Percentiles rank a stretch among this genome's conserved stretches.
These are phyloP conservation scores for Catharanthus roseus DNA, from an alignment of 257 asterid species.

Conservation along the genomic window DNA sequence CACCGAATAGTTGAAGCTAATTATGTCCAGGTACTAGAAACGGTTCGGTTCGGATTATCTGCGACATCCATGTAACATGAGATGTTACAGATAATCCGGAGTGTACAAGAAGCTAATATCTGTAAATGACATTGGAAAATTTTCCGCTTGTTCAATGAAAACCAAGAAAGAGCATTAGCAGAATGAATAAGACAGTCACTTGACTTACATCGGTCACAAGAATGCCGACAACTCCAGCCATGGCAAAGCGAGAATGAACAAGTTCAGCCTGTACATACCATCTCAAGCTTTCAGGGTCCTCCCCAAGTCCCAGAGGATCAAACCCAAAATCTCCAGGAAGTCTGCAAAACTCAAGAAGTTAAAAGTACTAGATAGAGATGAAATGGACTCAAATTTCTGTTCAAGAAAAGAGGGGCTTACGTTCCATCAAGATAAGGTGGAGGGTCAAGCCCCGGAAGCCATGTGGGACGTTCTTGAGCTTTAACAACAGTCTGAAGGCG, in stretches of 20 bases:
- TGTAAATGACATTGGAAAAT: neutral
- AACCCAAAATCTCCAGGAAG: constrained; percentile 87
- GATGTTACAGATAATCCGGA: no score
- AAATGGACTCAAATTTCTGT: neutral
- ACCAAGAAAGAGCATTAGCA: neutral
- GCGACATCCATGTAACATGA: no score
- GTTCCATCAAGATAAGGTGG: constrained; percentile 89
- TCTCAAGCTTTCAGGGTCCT: constrained; percentile 77
- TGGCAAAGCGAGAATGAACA: constrained; percentile 86
- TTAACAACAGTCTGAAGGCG: constrained; percentile 28
- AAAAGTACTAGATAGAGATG: neutral
- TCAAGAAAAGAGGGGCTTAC: constrained; percentile 32
- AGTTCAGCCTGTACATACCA: constrained; percentile 94
- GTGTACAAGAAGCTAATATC: neutral
- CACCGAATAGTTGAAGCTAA: constrained; percentile 5
- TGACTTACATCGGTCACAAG: constrained; percentile 66
- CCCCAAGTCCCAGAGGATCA: constrained; percentile 90
- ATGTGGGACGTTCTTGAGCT: constrained; percentile 76
- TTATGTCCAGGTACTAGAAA: neutral
- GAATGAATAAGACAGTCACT: constrained; percentile 3
- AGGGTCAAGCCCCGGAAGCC: constrained; percentile 95
- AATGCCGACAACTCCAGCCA: constrained; percentile 96
- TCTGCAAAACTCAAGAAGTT: constrained; percentile 27
- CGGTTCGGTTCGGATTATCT: no score
- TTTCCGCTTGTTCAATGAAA: neutral